Conservation (phyloP, 345 rosid species). For the Eucalyptus urophylla region DNA sequence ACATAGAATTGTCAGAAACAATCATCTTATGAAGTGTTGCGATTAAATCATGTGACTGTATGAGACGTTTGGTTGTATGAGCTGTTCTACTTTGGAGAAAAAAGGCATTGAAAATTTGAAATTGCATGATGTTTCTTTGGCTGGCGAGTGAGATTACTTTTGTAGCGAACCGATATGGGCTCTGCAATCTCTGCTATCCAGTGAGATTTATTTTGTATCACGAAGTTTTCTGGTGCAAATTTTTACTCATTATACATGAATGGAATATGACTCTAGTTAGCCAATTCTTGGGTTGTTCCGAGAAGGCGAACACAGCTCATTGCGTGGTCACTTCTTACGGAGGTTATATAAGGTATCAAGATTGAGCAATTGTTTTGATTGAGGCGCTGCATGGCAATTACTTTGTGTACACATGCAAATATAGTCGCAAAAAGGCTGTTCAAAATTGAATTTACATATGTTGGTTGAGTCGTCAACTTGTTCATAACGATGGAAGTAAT, state of each 20-base stretch:
- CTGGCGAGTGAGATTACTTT: not conserved
- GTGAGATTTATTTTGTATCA: not conserved
- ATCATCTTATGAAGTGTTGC: not conserved
- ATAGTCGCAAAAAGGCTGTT: not conserved
- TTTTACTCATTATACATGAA: not conserved
- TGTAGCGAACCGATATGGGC: not conserved
- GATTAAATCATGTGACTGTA: not conserved
- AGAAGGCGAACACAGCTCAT: not conserved
- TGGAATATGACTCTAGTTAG: not conserved
- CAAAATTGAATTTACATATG: not conserved
- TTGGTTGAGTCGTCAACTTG: not conserved
- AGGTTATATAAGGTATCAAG: not conserved
- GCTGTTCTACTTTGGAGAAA: too few species aligned
- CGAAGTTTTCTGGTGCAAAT: not conserved
- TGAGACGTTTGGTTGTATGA: not conserved
- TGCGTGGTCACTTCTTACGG: not conserved
- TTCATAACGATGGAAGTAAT: not conserved
- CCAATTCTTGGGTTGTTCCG: not conserved
- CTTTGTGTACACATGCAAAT: not conserved
- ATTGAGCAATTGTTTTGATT: not conserved
- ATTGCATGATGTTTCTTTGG: too few species aligned
- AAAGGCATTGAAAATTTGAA: too few species aligned
- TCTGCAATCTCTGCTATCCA: not conserved
- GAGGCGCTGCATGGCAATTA: too few species aligned
- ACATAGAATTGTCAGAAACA: not conserved